These are phyloP conservation scores for Gossypium thurberi DNA, from an alignment of 345 rosid genomes.

Conservation along the genomic window DNA sequence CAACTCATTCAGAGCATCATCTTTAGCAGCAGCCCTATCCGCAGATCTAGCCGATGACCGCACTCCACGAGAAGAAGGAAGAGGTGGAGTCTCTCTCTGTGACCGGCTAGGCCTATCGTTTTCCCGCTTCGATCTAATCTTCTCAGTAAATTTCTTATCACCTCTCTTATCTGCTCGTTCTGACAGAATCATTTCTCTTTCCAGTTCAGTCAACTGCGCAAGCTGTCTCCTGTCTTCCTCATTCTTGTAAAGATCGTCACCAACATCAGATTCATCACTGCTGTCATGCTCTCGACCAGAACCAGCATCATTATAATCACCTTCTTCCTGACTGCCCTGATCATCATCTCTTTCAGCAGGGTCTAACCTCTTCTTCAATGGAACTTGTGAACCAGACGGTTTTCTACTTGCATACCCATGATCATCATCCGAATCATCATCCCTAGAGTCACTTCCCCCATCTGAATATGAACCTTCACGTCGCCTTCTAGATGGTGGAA, in stretches of 20 bases:
- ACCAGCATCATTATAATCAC: slow-evolving; percentile 46
- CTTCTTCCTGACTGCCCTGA: slow-evolving; percentile 62
- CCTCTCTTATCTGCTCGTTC: slow-evolving; percentile 91
- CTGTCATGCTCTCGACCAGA: slow-evolving; percentile 67
- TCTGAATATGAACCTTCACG: slow-evolving; percentile 85
- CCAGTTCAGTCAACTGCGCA: slow-evolving; percentile 73
- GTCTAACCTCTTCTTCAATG: slow-evolving; percentile 83
- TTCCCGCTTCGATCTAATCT: slow-evolving; percentile 67
- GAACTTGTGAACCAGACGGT: slow-evolving; percentile 91
- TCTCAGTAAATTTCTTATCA: slow-evolving; percentile 81
- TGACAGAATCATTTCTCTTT: slow-evolving; percentile 84
- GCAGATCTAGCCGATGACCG: slow-evolving; percentile 89
- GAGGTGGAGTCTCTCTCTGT: slow-evolving; percentile 59
- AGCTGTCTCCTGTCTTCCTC: slow-evolving; percentile 76
- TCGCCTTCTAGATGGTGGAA: slow-evolving; percentile 51
- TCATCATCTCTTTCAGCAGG: slow-evolving; percentile 74
- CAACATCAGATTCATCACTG: slow-evolving; percentile 83
- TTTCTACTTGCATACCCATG: slow-evolving; percentile 66
- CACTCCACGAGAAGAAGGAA: slow-evolving; percentile 56
- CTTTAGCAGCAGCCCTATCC: slow-evolving; percentile 91
- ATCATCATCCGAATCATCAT: slow-evolving; percentile 72
- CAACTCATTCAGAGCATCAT: slow-evolving; percentile 80
- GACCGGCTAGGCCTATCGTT: slow-evolving; percentile 55
- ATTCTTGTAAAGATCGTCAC: slow-evolving; percentile 82
- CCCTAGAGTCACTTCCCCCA: slow-evolving; percentile 86